A percentile compares a stretch with the other conserved stretches of the same genome.
phyloP scores from a whole-genome alignment of 2,329 filamentous ascomycete species.

The Aspergillus aculeatus region DNA sequence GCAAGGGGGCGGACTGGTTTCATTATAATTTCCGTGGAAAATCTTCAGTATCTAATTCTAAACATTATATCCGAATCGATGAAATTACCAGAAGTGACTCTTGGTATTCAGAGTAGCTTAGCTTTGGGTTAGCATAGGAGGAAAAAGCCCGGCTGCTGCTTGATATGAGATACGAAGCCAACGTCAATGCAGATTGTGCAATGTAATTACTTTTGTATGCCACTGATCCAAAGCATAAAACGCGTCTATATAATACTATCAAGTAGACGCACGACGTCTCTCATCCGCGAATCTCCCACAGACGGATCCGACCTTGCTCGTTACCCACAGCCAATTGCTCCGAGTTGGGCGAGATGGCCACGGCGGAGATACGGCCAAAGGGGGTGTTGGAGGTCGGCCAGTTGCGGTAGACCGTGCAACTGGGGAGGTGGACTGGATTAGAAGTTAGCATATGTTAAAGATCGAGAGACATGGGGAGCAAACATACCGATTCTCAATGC shows the following conservation, averaged over 20 bases:
- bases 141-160: too few relatives aligned
- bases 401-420: constrained; percentile 91
- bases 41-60: too few relatives aligned
- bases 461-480: background rate
- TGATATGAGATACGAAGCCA: too few relatives aligned
- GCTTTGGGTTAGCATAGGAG: too few relatives aligned
- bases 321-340: constrained; percentile 81
- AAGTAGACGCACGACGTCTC: background rate
- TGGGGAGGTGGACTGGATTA: constrained; percentile 72
- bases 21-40: too few relatives aligned
- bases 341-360: constrained; percentile 66
- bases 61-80: too few relatives aligned
- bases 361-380: constrained; percentile 74
- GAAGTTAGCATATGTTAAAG: background rate
- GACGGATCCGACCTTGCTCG: constrained; percentile 78
- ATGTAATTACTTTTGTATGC: background rate
- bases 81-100: too few relatives aligned
- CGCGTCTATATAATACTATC: background rate
- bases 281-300: constrained; percentile 82
- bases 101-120: too few relatives aligned
- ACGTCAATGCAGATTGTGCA: too few relatives aligned
- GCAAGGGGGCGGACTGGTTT: too few relatives aligned
- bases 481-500: constrained; percentile 66
- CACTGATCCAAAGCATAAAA: background rate
- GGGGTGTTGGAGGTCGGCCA: constrained; percentile 94